Conservation (phyloP, 1,284 basidiomycete genomes). For the Cystobasidiaceae sp. region DNA sequence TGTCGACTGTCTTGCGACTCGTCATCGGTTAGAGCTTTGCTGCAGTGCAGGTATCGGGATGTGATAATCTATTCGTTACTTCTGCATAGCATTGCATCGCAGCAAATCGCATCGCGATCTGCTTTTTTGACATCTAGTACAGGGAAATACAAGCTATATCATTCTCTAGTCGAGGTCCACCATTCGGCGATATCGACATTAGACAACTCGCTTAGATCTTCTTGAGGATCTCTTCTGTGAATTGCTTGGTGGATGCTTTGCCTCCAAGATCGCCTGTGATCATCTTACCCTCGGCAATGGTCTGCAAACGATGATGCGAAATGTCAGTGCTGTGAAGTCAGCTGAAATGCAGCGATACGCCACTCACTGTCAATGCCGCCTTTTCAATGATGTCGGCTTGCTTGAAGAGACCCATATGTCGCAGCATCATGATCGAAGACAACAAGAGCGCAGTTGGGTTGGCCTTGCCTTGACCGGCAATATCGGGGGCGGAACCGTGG, state of each 20-base stretch:
- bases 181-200: neutral
- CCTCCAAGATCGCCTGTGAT: conserved; percentile 93
- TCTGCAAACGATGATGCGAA: too few species aligned
- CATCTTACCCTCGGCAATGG: conserved; percentile 86
- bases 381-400: conserved; percentile 87
- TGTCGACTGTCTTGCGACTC: too few species aligned
- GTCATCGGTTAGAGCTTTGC: too few species aligned
- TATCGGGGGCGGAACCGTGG: conserved; percentile 71
- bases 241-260: conserved; percentile 78
- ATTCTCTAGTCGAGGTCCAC: too few species aligned
- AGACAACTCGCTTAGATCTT: conserved; percentile 53
- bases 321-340: conserved; percentile 44
- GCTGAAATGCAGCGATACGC: conserved; percentile 41
- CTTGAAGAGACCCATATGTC: conserved; percentile 79
- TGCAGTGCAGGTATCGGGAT: too few species aligned
- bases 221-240: conserved; percentile 76
- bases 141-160: too few species aligned
- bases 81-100: too few species aligned
- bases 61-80: too few species aligned
- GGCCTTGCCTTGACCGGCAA: conserved; percentile 71
- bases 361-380: conserved; percentile 72
- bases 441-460: conserved; percentile 96
- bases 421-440: conserved; percentile 94
- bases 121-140: too few species aligned
- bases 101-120: too few species aligned